phyloP scores from a whole-genome alignment of 805 yeast genomes.

The Candida coquimbonensis region DNA sequence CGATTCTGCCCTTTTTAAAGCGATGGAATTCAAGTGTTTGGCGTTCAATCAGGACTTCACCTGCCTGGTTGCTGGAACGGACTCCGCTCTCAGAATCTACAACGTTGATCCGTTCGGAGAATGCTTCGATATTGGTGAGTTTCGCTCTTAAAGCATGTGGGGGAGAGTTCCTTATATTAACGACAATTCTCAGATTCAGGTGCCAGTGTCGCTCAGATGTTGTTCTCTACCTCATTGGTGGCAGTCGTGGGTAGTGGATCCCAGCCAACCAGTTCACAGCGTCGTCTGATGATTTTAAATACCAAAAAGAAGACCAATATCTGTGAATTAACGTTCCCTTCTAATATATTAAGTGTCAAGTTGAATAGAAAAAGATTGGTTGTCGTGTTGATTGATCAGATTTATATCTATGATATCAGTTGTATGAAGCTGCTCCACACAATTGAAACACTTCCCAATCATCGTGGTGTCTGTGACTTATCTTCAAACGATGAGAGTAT shows the following conservation, averaged over 20 bases:
- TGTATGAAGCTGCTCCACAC: constrained; percentile 79
- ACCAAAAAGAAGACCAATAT: constrained; percentile 65
- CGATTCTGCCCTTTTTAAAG: too few relatives aligned
- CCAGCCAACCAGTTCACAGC: constrained; percentile 51
- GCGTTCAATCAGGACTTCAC: constrained; percentile 70
- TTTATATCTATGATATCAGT: constrained; percentile 83
- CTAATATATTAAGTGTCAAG: constrained; percentile 61
- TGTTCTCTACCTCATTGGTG: constrained; percentile 78
- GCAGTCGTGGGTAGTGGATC: constrained; percentile 80
- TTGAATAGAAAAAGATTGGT: constrained; percentile 78
- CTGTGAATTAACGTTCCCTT: constrained; percentile 85
- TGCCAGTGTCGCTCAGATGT: constrained; percentile 73
- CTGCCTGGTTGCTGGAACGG: constrained; percentile 69
- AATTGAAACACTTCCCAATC: constrained; percentile 49
- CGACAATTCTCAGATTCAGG: constrained; percentile 21
- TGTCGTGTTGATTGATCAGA: constrained; percentile 72
- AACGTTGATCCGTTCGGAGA: constrained; percentile 85
- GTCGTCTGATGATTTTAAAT: constrained; percentile 60
- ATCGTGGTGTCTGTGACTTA: constrained; percentile 25
- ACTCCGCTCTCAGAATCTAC: constrained; percentile 61
- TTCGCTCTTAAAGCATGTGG: neutral
- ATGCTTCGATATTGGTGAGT: constrained; percentile 42
- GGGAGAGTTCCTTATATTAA: neutral
- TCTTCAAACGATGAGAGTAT: constrained; percentile 40
- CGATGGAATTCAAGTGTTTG: constrained; percentile 3